A percentile compares a stretch with the other conserved stretches of the same genome.
phyloP scores from a whole-genome alignment of 1,284 basidiomycete genomes.

The Coriolopsis trogii region DNA sequence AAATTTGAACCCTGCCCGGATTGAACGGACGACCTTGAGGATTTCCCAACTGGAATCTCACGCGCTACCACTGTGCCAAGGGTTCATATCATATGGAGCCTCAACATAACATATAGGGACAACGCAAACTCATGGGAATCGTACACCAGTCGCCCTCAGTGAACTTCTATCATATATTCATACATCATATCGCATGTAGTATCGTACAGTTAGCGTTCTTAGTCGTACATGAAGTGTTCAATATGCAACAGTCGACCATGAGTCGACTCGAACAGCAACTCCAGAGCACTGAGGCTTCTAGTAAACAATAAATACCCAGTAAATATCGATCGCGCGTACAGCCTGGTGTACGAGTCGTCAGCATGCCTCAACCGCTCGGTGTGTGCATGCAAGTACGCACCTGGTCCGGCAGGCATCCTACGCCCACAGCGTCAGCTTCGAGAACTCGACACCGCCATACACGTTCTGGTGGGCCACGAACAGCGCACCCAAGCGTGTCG shows the following conservation, averaged over 20 bases:
- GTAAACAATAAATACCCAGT: neutral
- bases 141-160: neutral
- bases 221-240: too few relatives aligned
- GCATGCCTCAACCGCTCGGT: neutral
- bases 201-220: too few relatives aligned
- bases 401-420: constrained; percentile 26
- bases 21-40: constrained; percentile 38
- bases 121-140: neutral
- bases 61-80: constrained; percentile 28
- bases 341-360: neutral
- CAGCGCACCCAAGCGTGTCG: constrained; percentile 47
- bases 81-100: constrained; percentile 8
- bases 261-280: too few relatives aligned
- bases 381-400: neutral
- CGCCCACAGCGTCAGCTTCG: constrained; percentile 51
- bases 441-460: constrained; percentile 40
- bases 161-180: neutral
- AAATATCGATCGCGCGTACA: neutral
- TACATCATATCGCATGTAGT: too few relatives aligned
- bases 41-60: constrained; percentile 27
- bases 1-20: constrained; percentile 34
- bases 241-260: too few relatives aligned
- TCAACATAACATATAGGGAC: too few relatives aligned
- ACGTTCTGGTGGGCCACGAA: constrained; percentile 44
- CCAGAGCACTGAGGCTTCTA: too few relatives aligned